Evolutionary conservation across 2,329 filamentous ascomycete species (phyloP).

Genomic region (Sphaerostilbella broomeana): DNA sequence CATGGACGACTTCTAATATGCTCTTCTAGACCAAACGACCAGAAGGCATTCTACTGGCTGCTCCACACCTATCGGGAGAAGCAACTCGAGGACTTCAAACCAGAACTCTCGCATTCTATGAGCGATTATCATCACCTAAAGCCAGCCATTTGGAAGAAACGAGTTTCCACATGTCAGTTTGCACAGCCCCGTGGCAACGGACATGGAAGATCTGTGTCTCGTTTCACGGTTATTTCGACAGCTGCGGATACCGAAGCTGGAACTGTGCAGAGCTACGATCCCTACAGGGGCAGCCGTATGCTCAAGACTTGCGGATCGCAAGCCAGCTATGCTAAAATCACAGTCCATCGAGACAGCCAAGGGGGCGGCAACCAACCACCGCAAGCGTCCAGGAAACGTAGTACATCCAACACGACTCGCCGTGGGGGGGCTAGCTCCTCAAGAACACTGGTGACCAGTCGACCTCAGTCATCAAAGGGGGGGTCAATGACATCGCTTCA

Average conservation of each 20-base stretch:
- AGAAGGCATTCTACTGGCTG: slow-evolving; percentile 88
- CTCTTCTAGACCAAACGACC: slow-evolving; percentile 65
- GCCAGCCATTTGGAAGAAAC: slow-evolving; percentile 51
- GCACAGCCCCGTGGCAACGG: slow-evolving; percentile 39
- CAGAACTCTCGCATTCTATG: slow-evolving; percentile 71
- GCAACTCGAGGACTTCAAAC: slow-evolving; percentile 80
- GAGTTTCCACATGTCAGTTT: slow-evolving; percentile 57
- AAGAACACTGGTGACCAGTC: slow-evolving; percentile 24
- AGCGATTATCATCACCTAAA: slow-evolving; percentile 85
- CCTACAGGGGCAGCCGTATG: slow-evolving; percentile 64
- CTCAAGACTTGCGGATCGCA: slow-evolving; percentile 37
- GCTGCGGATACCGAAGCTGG: slow-evolving; percentile 45
- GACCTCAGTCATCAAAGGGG: slow-evolving; percentile 28
- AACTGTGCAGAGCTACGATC: slow-evolving; percentile 67
- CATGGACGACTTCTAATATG: slow-evolving; percentile 15
- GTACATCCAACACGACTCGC: slow-evolving; percentile 27
- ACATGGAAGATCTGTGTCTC: slow-evolving; percentile 49
- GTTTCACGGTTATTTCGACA: slow-evolving; percentile 61
- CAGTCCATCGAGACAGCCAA: slow-evolving; percentile 53
- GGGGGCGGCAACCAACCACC: slow-evolving; percentile 18
- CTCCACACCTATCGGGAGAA: slow-evolving; percentile 76
- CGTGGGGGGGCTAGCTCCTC: slow-evolving; percentile 24
- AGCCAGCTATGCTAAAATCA: slow-evolving; percentile 59
- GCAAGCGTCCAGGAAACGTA: slow-evolving; percentile 29
- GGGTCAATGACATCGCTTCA: slow-evolving; percentile 45